Evolutionary conservation across 176 grass and related monocot genomes (phyloP).

Genomic region (Olyra latifolia): DNA sequence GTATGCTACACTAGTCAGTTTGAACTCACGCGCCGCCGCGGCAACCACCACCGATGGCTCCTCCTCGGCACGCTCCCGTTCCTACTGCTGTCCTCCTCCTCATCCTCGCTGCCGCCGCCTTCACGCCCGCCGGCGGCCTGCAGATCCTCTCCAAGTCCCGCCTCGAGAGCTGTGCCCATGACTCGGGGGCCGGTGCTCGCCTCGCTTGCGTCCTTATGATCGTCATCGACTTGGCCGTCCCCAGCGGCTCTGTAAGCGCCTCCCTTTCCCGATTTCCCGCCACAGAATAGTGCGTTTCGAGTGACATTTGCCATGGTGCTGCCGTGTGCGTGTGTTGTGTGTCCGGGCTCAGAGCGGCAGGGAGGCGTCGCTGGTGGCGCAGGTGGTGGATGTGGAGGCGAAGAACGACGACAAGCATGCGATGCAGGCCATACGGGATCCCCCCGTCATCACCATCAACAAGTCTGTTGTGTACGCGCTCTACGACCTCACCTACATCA

Average conservation of each 20-base stretch:
- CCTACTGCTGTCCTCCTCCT: not conserved
- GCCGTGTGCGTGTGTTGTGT: not conserved
- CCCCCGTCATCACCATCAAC: constrained; percentile 69
- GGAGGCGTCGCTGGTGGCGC: constrained; percentile 71
- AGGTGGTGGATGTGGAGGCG: constrained; percentile 61
- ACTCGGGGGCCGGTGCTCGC: constrained; percentile 36
- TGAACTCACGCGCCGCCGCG: too few species aligned
- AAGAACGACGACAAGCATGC: constrained; percentile 40
- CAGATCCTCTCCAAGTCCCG: constrained; percentile 82
- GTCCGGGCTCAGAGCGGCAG: constrained; percentile 54
- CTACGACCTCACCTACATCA: constrained; percentile 58
- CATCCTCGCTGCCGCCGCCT: not conserved
- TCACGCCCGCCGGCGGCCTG: not conserved
- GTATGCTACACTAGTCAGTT: not conserved
- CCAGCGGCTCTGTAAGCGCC: constrained; percentile 53
- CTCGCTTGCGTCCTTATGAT: constrained; percentile 65
- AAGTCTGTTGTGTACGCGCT: constrained; percentile 59
- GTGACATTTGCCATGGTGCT: not conserved
- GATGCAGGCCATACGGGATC: constrained; percentile 42
- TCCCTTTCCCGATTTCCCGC: not conserved
- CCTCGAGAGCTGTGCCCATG: constrained; percentile 43
- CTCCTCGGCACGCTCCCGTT: not conserved
- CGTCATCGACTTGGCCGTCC: constrained; percentile 69
- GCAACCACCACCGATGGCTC: not conserved
- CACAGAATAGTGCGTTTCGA: not conserved